Base-by-base conservation (phyloP, 2,329 filamentous ascomycete species). In the Madurella mycetomatis region DNA sequence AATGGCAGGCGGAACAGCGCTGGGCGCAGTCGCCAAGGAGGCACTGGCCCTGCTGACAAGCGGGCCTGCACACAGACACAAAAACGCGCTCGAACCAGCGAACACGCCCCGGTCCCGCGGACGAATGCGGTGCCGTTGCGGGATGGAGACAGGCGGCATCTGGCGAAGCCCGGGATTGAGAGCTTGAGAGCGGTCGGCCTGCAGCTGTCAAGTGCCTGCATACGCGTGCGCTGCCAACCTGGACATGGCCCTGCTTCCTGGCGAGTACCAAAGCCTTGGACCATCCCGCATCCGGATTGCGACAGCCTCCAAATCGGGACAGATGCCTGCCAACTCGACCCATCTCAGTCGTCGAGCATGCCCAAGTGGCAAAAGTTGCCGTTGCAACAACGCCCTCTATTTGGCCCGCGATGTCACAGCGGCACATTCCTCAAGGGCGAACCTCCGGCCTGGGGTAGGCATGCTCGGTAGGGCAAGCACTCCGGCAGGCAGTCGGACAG, bases 151-250 rank as follows among this genome's bases (percentile, higher is more conserved):
- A 12, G 34, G 9, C 34, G 34, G 34, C 34, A 37, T 12, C 34
- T 37, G 45, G 51, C 48, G 51, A 41, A 45, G 51, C 48, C 41
- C 51, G 51, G 51, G 37, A 45, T 49, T 4, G 34, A 15, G 34
- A 15, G 13, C 34, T 37, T 11, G 4, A 5, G 34, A 37, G 13
- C 13, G 34, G 34, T 37, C 13, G 34, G 34, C 11, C 34, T 37
- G 34, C 34, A 32, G 34, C 46, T 45, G 46, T 49, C 25, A 42
- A 53, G 45, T 53, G 51, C 51, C 46, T 53, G 51, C 51, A 53
- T 53, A 53, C 46, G 46, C 51, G 51, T 3, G 25, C 25, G n/a
- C 25, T 16, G 25, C 49, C 49, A 52, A 40, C 37, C 43, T 52
- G 49, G 32, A 16, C 30, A 40, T 19, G 32, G 32, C 25, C 49